Evolutionary conservation across 2,329 filamentous ascomycete genomes (phyloP).

Genomic region (Calonectria honghensis): DNA sequence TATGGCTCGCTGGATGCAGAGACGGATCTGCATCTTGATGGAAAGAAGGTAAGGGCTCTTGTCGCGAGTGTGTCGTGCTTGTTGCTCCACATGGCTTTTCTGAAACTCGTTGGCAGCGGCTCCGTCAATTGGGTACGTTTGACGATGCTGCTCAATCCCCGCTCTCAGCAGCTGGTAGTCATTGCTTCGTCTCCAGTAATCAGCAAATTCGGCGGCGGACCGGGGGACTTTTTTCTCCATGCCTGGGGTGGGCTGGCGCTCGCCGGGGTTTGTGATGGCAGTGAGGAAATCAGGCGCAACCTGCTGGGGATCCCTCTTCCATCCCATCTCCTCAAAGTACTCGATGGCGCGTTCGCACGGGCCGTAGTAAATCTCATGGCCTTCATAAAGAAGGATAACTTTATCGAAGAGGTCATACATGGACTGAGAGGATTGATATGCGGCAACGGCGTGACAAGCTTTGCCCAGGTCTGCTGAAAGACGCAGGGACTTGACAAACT

Average conservation of each 20-base stretch:
- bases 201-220: not conserved
- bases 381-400: constrained; percentile 79
- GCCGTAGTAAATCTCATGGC: constrained; percentile 81
- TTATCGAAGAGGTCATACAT: constrained; percentile 75
- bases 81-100: not conserved
- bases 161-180: not conserved
- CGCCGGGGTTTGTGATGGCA: constrained; percentile 62
- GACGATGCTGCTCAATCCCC: constrained; percentile 7
- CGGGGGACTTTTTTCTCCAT: constrained; percentile 15
- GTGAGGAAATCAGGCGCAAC: constrained; percentile 87
- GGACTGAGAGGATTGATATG: constrained; percentile 76
- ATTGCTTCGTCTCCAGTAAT: constrained; percentile 1
- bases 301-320: constrained; percentile 71
- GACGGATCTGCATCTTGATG: constrained; percentile 1
- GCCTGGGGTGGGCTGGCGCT: not conserved
- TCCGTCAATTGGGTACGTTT: constrained; percentile 2
- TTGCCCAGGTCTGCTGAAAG: constrained; percentile 6
- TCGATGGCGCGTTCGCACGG: constrained; percentile 74
- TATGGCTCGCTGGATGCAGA: constrained; percentile 14
- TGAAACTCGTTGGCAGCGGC: not conserved
- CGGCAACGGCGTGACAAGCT: constrained; percentile 1
- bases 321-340: constrained; percentile 81
- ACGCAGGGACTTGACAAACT: constrained; percentile 12
- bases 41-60: constrained; percentile 8
- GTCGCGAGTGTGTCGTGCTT: constrained; percentile 6